These are phyloP conservation scores for Fomitopsis betulina DNA, from an alignment of 1,284 basidiomycete species.

Conservation along the genomic window DNA sequence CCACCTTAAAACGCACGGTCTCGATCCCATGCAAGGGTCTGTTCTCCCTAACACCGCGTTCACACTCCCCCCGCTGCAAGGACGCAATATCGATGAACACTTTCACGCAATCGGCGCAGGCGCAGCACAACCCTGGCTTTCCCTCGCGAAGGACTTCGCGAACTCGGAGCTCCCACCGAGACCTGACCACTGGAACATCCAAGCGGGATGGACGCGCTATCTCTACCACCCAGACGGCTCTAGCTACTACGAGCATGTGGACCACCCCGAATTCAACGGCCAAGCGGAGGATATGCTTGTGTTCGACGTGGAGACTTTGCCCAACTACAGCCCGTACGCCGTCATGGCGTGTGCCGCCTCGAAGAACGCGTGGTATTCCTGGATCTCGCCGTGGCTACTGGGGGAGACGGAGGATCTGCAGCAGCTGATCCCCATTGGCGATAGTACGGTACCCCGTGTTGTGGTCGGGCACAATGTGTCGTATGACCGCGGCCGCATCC, in stretches of 20 bases:
- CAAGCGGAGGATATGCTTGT: slow-evolving; percentile 70
- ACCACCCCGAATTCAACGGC: slow-evolving; percentile 55
- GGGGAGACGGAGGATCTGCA: slow-evolving; percentile 56
- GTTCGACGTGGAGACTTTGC: slow-evolving; percentile 96
- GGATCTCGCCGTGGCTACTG: slow-evolving; percentile 94
- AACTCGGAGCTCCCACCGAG: slow-evolving; percentile 52
- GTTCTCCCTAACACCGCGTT: slow-evolving; percentile 77
- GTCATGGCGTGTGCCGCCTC: slow-evolving; percentile 91
- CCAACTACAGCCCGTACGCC: slow-evolving; percentile 75
- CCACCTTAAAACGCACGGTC: slow-evolving; percentile 77
- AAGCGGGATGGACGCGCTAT: slow-evolving; percentile 93
- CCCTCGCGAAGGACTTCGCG: slow-evolving; percentile 67
- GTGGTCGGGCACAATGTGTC: slow-evolving; percentile 95
- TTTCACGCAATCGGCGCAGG: slow-evolving; percentile 78
- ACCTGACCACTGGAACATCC: slow-evolving; percentile 71
- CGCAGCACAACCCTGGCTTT: slow-evolving; percentile 80
- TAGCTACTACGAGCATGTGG: slow-evolving; percentile 59
- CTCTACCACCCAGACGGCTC: slow-evolving; percentile 59
- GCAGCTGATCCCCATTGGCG: slow-evolving; percentile 78
- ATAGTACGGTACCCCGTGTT: slow-evolving; percentile 49
- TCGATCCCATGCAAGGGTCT: slow-evolving; percentile 80
- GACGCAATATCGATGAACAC: slow-evolving; percentile 82
- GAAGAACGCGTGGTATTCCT: slow-evolving; percentile 87
- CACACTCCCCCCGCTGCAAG: slow-evolving; percentile 82
- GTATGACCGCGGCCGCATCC: slow-evolving; percentile 84